These are phyloP conservation scores for Fraxinus quadrangulata DNA, from an alignment of 257 asterid species.

Conservation along the genomic window DNA sequence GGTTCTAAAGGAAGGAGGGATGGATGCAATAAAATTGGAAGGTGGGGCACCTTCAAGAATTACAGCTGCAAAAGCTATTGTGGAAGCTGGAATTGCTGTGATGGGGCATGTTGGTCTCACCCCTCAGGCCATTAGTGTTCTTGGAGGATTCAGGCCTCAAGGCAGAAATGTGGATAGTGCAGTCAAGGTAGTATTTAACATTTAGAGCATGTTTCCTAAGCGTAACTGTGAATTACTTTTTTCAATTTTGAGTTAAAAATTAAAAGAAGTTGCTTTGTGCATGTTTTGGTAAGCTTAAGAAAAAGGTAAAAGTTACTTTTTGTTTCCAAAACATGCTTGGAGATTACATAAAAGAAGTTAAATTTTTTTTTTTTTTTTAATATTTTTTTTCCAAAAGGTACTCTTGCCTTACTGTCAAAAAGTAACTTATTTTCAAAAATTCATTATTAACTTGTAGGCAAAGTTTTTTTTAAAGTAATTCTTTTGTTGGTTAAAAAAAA, in stretches of 20 bases:
- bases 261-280: background rate
- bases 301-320: background rate
- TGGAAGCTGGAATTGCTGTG: constrained; percentile 96
- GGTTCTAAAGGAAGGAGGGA: constrained; percentile 86
- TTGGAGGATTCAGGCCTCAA: constrained; percentile 96
- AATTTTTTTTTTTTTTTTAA: too few species aligned
- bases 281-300: background rate
- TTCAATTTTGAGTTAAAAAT: too few species aligned
- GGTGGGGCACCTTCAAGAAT: constrained; percentile 97
- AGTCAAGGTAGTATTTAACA: constrained; percentile 54
- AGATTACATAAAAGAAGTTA: too few species aligned
- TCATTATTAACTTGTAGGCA: too few species aligned
- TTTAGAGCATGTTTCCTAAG: too few species aligned
- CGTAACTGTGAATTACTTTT: background rate
- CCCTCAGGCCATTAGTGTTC: constrained; percentile 96
- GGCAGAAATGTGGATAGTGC: constrained; percentile 84
- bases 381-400: too few species aligned
- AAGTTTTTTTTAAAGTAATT: too few species aligned
- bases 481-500: too few species aligned
- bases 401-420: too few species aligned
- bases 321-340: background rate
- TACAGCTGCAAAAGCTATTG: constrained; percentile 93
- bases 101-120: constrained; percentile 97
- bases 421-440: too few species aligned
- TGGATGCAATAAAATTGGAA: constrained; percentile 95